Conservation (phyloP, 257 asterid species). For the Nicotiana undulata region DNA sequence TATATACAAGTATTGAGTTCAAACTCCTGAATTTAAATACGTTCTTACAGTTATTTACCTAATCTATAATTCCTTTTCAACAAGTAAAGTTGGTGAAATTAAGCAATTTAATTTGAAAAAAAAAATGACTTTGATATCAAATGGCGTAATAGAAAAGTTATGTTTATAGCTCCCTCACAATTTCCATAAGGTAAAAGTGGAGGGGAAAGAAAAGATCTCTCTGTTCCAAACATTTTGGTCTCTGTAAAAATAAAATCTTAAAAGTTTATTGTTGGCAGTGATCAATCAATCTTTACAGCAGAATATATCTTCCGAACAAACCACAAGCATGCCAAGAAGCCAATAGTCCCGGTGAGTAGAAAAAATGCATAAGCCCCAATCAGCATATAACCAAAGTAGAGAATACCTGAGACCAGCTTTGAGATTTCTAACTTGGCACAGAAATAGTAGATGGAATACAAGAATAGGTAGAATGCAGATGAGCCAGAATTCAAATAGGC, state of each 20-base stretch:
- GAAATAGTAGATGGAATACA: constrained; percentile 39
- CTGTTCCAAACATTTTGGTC: not conserved
- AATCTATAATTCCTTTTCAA: too few relatives aligned
- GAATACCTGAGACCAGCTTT: constrained; percentile 34
- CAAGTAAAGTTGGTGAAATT: too few relatives aligned
- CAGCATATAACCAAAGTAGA: constrained; percentile 48
- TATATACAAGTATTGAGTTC: too few relatives aligned
- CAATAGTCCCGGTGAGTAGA: constrained; percentile 43
- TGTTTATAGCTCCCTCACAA: not conserved
- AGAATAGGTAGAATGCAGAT: constrained; percentile 43
- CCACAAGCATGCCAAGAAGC: constrained; percentile 48
- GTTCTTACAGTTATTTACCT: too few relatives aligned
- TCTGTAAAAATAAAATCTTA: not conserved
- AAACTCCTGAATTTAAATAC: too few relatives aligned
- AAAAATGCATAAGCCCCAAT: constrained; percentile 38
- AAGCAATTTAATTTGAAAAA: too few relatives aligned
- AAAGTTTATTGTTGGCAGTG: not conserved
- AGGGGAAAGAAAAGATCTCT: not conserved
- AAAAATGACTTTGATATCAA: not conserved
- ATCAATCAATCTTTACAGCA: constrained; percentile 33
- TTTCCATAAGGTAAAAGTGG: not conserved
- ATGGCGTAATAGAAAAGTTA: not conserved
- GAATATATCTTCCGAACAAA: constrained; percentile 44
- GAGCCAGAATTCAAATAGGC: constrained; percentile 39
- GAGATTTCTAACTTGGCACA: constrained; percentile 41